Conservation (phyloP, 2,329 filamentous ascomycete genomes). For the Cladophialophora psammophila region DNA sequence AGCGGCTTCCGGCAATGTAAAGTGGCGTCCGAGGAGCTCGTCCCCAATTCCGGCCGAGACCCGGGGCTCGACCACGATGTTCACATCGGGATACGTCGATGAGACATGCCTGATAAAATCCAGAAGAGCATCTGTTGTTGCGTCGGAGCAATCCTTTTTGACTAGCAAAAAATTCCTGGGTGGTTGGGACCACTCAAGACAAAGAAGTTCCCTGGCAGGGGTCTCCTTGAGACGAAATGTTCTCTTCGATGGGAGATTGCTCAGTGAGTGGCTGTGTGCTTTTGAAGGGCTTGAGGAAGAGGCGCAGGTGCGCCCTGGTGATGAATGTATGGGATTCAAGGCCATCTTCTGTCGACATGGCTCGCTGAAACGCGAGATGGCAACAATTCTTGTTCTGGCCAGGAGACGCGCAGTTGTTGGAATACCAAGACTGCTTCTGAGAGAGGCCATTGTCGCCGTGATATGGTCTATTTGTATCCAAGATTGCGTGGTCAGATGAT, state of each 20-base stretch:
- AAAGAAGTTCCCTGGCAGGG: constrained; percentile 64
- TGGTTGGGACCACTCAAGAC: constrained; percentile 71
- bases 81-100: constrained; percentile 78
- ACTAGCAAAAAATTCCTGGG: constrained; percentile 73
- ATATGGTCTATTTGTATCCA: neutral
- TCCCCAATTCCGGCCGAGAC: constrained; percentile 75
- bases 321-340: neutral
- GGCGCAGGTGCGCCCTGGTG: constrained; percentile 12
- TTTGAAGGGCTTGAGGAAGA: constrained; percentile 2
- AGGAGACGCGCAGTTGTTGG: neutral
- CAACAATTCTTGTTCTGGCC: neutral
- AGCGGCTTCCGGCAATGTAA: constrained; percentile 14
- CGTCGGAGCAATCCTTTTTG: constrained; percentile 68
- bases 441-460: neutral
- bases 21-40: constrained; percentile 31
- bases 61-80: constrained; percentile 81
- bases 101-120: constrained; percentile 75
- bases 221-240: constrained; percentile 32
- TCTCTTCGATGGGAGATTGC: constrained; percentile 27
- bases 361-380: neutral
- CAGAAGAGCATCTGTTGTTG: constrained; percentile 63
- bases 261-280: constrained; percentile 7
- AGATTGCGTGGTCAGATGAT: neutral
- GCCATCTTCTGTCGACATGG: neutral
- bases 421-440: neutral